Conservation (phyloP, 352 stramenopile genomes). For the Pythium oligandrum region DNA sequence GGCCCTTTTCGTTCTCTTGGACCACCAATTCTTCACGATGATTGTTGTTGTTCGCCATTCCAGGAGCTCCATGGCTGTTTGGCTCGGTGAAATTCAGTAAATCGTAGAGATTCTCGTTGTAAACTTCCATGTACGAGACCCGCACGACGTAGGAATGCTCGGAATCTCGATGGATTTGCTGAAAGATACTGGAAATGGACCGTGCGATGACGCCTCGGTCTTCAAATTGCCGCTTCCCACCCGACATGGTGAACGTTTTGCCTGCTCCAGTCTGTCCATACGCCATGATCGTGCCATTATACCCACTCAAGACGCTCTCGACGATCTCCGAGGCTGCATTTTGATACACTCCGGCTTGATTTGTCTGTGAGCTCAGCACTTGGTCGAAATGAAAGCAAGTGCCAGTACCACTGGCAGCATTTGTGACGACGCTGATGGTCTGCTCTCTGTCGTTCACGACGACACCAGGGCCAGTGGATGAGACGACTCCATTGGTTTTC, state of each 20-base stretch:
- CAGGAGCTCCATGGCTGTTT: not conserved
- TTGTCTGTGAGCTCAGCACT: slow-evolving; percentile 34
- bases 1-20: slow-evolving; percentile 53
- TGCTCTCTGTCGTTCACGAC: slow-evolving; percentile 42
- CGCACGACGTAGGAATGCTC: slow-evolving; percentile 50
- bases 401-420: slow-evolving; percentile 37
- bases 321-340: slow-evolving; percentile 42
- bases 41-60: slow-evolving; percentile 14
- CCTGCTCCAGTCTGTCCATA: slow-evolving; percentile 73
- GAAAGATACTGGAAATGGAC: slow-evolving; percentile 51
- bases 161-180: slow-evolving; percentile 35
- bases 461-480: slow-evolving; percentile 11
- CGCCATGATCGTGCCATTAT: slow-evolving; percentile 75
- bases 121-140: slow-evolving; percentile 85
- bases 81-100: slow-evolving; percentile 43
- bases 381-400: slow-evolving; percentile 69
- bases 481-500: slow-evolving; percentile 4
- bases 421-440: slow-evolving; percentile 60
- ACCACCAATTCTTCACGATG: slow-evolving; percentile 36
- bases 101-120: slow-evolving; percentile 89
- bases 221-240: slow-evolving; percentile 49
- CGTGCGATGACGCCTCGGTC: slow-evolving; percentile 59
- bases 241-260: slow-evolving; percentile 74
- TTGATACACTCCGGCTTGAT: slow-evolving; percentile 51
- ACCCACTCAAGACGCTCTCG: slow-evolving; percentile 54